Evolutionary conservation across 768 basidiomycete species (phyloP), one percentile per base, ranked within the genome.

Genomic region (Hebeloma cylindrosporum): DNA sequence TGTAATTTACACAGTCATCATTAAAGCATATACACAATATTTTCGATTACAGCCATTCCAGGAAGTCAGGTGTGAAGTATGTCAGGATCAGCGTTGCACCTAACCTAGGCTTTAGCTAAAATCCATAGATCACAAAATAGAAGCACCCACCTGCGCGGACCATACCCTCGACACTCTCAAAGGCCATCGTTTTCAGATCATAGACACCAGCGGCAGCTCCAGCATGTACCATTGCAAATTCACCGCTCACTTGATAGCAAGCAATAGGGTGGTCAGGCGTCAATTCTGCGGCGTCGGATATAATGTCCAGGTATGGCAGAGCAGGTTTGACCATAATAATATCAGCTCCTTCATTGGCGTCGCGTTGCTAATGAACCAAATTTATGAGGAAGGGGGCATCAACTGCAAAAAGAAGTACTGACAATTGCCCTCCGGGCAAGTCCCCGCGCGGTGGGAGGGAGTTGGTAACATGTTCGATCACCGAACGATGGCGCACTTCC

Each of bases 261-360:
- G 96, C 96, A n/a, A 96, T 74, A 2, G 95, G 95, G 57, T 90
- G 86, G 60, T 95, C 83, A 0, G 81, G 80, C 4, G 89, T 84
- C 31, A 96, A 75, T 53, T 82, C 67, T 3, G 84, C 80, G 11
- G 91, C 92, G 59, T 96, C 92, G 23, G 88, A 78, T 54, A 99
- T 88, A 67, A 98, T 85, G 67, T 99, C 96, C 39, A 98, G 88
- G 69, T 98, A 98, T 0, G 96, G 94, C 48, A 98, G 67, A 0
- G 93, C 79, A 14, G 96, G 96, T 62, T 99, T 99, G 62, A 99
- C 93, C 94, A 99, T 98, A 62, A 99, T 83, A 59, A 99, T 90
- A 61, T 99, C 96, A 13, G 96, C 96, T 14, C 96, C 96, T 71
- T 98, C 96, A 7, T 60, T 68, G 0, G 79, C 74, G 63, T 99